Percentiles rank a stretch among this genome's conserved stretches.
phyloP scores from a whole-genome alignment of 179 eudicot species.

The Beta lomatogona region DNA sequence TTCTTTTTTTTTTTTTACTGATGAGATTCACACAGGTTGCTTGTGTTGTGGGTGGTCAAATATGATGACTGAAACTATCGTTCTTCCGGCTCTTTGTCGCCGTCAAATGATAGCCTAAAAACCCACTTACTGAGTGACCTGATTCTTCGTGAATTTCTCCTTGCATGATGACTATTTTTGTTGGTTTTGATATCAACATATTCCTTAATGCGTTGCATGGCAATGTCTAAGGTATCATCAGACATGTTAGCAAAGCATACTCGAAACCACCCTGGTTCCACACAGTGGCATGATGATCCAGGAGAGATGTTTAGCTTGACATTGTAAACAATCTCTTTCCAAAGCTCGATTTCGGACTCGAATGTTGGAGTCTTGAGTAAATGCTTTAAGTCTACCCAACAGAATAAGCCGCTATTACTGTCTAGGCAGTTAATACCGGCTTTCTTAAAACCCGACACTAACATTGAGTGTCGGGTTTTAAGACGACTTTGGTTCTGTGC shows the following conservation, averaged over 20 bases:
- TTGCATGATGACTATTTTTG: conserved; percentile 24
- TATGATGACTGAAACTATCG: conserved; percentile 25
- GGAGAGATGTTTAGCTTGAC: conserved; percentile 83
- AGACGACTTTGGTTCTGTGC: conserved; percentile 54
- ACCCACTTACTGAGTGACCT: conserved; percentile 55
- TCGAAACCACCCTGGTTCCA: conserved; percentile 93
- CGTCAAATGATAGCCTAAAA: conserved; percentile 44
- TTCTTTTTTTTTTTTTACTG: neutral
- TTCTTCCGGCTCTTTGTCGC: conserved; percentile 41
- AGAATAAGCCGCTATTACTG: conserved; percentile 72
- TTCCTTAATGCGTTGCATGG: conserved; percentile 59
- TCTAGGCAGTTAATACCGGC: conserved; percentile 62
- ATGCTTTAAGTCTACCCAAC: conserved; percentile 91
- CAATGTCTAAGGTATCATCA: conserved; percentile 52
- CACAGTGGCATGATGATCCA: conserved; percentile 88
- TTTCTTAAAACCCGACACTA: conserved; percentile 53
- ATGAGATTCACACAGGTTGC: neutral
- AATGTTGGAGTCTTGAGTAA: conserved; percentile 55
- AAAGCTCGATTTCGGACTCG: conserved; percentile 74
- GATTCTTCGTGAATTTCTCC: conserved; percentile 45
- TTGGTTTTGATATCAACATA: conserved; percentile 42
- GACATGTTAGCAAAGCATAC: conserved; percentile 89
- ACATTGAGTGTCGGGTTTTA: conserved; percentile 42
- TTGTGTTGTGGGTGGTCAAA: neutral
- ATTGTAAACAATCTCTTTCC: conserved; percentile 74